Percentiles rank a stretch among this genome's conserved stretches.
phyloP scores from a whole-genome alignment of 2,329 filamentous ascomycete species.

The Diaporthe citri region DNA sequence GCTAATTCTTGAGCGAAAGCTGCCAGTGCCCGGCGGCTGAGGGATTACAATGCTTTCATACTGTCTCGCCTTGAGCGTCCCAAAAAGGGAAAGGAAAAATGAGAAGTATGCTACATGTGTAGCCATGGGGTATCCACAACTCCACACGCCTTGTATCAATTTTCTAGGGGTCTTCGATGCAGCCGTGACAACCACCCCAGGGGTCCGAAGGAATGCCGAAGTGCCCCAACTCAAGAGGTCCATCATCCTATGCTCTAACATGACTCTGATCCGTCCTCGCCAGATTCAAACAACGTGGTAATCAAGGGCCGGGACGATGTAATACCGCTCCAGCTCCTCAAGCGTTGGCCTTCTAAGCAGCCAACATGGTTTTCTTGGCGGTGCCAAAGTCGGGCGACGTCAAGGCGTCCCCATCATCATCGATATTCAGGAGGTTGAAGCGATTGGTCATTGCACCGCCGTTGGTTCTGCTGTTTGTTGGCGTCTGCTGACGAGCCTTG shows the following conservation, averaged over 20 bases:
- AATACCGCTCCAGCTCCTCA: background rate
- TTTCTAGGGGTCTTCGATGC: slow-evolving; percentile 13
- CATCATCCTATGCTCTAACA: background rate
- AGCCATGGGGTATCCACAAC: slow-evolving; percentile 28
- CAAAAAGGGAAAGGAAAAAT: background rate
- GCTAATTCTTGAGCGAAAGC: background rate
- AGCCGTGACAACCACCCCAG: background rate
- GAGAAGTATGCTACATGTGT: slow-evolving; percentile 17
- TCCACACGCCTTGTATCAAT: slow-evolving; percentile 22
- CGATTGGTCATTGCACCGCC: slow-evolving; percentile 63
- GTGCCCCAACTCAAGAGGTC: background rate
- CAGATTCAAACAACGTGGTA: background rate
- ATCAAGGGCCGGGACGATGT: background rate
- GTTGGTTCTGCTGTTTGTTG: slow-evolving; percentile 49
- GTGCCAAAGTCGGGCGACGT: slow-evolving; percentile 40
- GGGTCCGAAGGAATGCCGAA: background rate
- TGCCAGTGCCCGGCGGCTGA: background rate
- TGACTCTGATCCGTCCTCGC: background rate
- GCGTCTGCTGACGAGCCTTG: slow-evolving; percentile 45
- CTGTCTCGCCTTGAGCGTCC: background rate
- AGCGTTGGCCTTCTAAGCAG: slow-evolving; percentile 41
- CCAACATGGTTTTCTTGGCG: slow-evolving; percentile 45
- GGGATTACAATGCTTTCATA: background rate
- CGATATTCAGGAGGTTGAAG: slow-evolving; percentile 70
- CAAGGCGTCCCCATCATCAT: slow-evolving; percentile 56